Evolutionary conservation across 148 eudicot genomes (phyloP), one percentile per base, ranked within the genome.

Genomic region (Rhododendron ovatum): DNA sequence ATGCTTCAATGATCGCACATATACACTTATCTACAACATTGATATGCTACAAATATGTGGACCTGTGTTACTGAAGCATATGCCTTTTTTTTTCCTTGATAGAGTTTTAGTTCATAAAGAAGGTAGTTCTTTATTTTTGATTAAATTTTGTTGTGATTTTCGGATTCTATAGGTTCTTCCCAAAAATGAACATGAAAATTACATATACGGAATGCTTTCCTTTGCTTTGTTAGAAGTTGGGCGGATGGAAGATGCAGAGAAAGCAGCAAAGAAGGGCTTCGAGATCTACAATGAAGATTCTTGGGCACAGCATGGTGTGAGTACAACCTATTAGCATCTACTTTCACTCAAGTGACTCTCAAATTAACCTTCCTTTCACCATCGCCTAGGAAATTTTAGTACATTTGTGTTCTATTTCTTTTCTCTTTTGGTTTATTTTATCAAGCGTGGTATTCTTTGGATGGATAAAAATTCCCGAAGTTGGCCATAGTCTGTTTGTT

Each of bases 231-330:
- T 97, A 88, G 99, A 97, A 92, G 92, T 95, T 81, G 96, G 98
- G 30, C 91, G 87, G 22, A 91, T 93, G 93, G 88, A 51, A 41
- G 95, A 94, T 45, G 98, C 98, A 79, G 95, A 93, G 82, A 87
- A 87, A 82, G 98, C 98, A 88, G 92, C 94, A 80, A 90, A 86
- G 84, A 93, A 86, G 89, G 99, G 95, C 53, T 93, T 93, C 81
- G 92, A 92, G 92, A 91, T 97, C 88, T 85, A 92, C 87, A 88
- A 89, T 50, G 89, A 93, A 81, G 99, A 97, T 92, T 80, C 90
- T 74, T 97, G 99, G 99, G 91, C 94, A 39, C 99, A 97, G 39
- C 99, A 97, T 92, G 93, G 94, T 88, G 99, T 97, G 89, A 96
- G 98, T 92, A 75, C 20, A 73, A 75, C 61, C 59, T 85, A 57